Evolutionary conservation across 1,284 basidiomycete genomes (phyloP).

Genomic region (Somion occarium): DNA sequence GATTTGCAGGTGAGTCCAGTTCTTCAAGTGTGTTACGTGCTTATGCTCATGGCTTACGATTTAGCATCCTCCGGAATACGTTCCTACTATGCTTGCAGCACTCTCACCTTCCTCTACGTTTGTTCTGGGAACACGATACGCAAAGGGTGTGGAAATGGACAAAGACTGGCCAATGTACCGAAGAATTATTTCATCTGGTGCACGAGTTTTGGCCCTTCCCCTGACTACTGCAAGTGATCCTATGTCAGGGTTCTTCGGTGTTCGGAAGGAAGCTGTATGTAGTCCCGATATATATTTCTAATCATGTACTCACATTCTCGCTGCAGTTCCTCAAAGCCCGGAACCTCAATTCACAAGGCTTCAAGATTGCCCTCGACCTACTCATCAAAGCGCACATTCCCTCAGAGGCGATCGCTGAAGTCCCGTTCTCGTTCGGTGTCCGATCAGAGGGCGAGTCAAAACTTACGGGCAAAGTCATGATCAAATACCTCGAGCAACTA

Average conservation of each 20-base stretch:
- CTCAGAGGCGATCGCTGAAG: constrained; percentile 26
- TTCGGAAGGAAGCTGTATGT: constrained; percentile 34
- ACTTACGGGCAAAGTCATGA: constrained; percentile 29
- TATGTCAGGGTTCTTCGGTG: constrained; percentile 43
- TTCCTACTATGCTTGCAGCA: constrained; percentile 32
- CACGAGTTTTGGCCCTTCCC: constrained; percentile 35
- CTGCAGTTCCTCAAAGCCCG: constrained; percentile 28
- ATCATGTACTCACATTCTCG: background rate
- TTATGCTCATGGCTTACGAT: background rate
- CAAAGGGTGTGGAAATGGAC: constrained; percentile 37
- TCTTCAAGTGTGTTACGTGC: background rate
- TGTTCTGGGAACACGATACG: constrained; percentile 41
- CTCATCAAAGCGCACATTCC: constrained; percentile 29
- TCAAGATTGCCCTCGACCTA: constrained; percentile 32
- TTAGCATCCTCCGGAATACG: constrained; percentile 39
- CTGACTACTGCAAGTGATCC: constrained; percentile 38
- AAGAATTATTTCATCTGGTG: constrained; percentile 38
- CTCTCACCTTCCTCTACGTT: constrained; percentile 30
- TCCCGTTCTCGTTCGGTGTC: constrained; percentile 30
- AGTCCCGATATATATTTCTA: background rate
- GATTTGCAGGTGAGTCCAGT: constrained; percentile 31
- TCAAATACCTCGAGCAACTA: constrained; percentile 29
- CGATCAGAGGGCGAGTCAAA: constrained; percentile 30
- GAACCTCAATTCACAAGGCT: constrained; percentile 26
- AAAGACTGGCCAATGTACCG: constrained; percentile 41